phyloP scores from a whole-genome alignment of 2,329 filamentous ascomycete genomes.

The Colletotrichum tabaci region DNA sequence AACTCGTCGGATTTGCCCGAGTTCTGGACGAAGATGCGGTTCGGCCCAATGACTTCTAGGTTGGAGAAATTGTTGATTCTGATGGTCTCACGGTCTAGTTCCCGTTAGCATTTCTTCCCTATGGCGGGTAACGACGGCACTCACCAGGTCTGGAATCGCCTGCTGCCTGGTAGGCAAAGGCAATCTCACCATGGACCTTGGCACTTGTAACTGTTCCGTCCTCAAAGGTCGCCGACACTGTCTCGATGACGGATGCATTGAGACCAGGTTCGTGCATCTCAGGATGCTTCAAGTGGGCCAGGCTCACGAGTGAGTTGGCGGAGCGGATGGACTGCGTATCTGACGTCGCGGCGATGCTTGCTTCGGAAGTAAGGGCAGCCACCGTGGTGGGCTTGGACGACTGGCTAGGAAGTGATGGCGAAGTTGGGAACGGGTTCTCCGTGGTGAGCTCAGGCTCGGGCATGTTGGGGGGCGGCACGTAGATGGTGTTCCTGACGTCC shows the following conservation, averaged over 20 bases:
- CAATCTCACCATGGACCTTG: constrained; percentile 89
- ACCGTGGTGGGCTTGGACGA: constrained; percentile 62
- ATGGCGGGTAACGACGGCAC: constrained; percentile 46
- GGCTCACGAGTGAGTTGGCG: constrained; percentile 81
- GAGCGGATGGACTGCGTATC: constrained; percentile 95
- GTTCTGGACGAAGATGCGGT: constrained; percentile 89
- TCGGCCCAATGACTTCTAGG: constrained; percentile 94
- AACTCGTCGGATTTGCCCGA: constrained; percentile 83
- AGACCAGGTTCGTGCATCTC: constrained; percentile 86
- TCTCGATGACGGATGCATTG: constrained; percentile 92
- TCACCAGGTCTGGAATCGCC: constrained; percentile 57
- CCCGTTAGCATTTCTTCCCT: constrained; percentile 12
- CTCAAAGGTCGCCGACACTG: constrained; percentile 87
- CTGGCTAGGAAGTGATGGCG: constrained; percentile 55
- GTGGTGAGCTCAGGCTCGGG: constrained; percentile 55
- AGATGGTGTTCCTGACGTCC: constrained; percentile 93
- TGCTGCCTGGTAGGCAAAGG: constrained; percentile 82
- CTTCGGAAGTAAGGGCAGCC: constrained; percentile 74
- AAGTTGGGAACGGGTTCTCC: constrained; percentile 52
- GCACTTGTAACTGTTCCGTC: constrained; percentile 79
- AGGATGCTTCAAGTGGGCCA: constrained; percentile 82
- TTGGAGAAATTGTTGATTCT: constrained; percentile 88
- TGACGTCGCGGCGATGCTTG: constrained; percentile 72
- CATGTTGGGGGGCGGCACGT: constrained; percentile 70
- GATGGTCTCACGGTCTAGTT: constrained; percentile 74